phyloP scores from a whole-genome alignment of 208 protist genomes.

The Trypanosoma conorhini region DNA sequence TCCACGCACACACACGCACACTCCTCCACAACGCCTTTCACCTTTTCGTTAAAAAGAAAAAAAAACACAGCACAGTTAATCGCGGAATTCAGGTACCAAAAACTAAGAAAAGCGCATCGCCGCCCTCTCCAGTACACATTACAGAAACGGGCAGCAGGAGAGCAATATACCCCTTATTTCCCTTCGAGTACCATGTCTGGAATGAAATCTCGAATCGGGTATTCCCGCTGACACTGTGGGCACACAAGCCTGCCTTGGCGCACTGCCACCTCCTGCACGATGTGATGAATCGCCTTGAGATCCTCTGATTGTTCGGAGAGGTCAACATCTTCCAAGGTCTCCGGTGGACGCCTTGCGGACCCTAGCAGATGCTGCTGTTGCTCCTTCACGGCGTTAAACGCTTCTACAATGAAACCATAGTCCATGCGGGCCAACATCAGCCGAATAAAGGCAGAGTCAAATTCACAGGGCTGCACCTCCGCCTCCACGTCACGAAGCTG shows the following conservation, averaged over 20 bases:
- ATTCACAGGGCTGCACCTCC: constrained; percentile 58
- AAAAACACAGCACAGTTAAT: background rate
- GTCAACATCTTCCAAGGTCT: constrained; percentile 60
- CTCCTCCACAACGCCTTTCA: background rate
- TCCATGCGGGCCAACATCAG: constrained; percentile 85
- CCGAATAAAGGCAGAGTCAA: constrained; percentile 78
- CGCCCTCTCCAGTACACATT: background rate
- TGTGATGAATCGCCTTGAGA: constrained; percentile 62
- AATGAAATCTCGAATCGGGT: constrained; percentile 79
- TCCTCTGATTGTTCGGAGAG: constrained; percentile 54
- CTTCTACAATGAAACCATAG: constrained; percentile 59
- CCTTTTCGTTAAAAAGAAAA: too few relatives aligned
- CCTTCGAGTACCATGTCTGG: constrained; percentile 76
- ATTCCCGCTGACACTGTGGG: constrained; percentile 59
- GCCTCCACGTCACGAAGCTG: constrained; percentile 45
- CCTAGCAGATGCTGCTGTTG: constrained; percentile 30
- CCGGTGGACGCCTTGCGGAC: constrained; percentile 31
- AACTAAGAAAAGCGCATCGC: background rate
- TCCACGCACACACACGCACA: background rate
- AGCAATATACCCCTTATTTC: background rate
- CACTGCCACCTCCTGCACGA: constrained; percentile 71
- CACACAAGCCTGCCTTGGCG: constrained; percentile 72
- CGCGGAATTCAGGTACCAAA: background rate
- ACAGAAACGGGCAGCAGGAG: background rate
- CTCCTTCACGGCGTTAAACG: constrained; percentile 46